Evolutionary conservation across 2,329 filamentous ascomycete genomes (phyloP).

Genomic region (Raffaelea albimanens): DNA sequence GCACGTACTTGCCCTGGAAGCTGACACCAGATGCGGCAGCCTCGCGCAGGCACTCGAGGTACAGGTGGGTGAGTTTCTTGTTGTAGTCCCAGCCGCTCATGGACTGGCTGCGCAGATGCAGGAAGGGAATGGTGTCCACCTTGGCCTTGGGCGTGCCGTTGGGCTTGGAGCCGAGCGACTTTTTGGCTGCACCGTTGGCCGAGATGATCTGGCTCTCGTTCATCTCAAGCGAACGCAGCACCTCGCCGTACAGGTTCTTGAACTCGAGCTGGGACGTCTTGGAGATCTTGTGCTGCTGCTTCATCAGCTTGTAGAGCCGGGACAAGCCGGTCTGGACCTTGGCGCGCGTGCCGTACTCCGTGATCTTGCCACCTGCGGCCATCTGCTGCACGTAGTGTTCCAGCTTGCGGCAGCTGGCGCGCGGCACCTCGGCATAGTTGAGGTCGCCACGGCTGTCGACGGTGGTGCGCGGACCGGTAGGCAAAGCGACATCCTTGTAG

Average conservation of each 20-base stretch:
- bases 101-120: constrained; percentile 90
- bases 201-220: constrained; percentile 96
- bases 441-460: constrained; percentile 88
- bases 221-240: constrained; percentile 90
- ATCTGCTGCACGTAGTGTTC: constrained; percentile 98
- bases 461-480: constrained; percentile 86
- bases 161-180: constrained; percentile 34
- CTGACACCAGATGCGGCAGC: constrained; percentile 81
- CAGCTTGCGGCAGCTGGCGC: constrained; percentile 85
- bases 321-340: constrained; percentile 96
- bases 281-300: constrained; percentile 94
- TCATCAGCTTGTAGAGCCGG: constrained; percentile 96
- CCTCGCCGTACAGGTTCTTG: constrained; percentile 87
- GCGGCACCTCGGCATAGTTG: constrained; percentile 79
- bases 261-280: constrained; percentile 96
- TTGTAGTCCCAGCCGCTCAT: constrained; percentile 98
- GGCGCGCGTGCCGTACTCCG: constrained; percentile 94
- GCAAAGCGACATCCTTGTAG: constrained; percentile 91
- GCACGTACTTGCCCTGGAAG: constrained; percentile 88
- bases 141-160: constrained; percentile 67
- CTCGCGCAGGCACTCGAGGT: constrained; percentile 84
- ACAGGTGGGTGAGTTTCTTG: constrained; percentile 92
- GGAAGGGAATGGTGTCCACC: constrained; percentile 93
- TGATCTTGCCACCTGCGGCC: constrained; percentile 97
- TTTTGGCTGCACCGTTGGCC: constrained; percentile 35